Evolutionary conservation across 495 filamentous ascomycete species (phyloP), one percentile per base, ranked within the genome.

Genomic region (Xylaria flabelliformis): DNA sequence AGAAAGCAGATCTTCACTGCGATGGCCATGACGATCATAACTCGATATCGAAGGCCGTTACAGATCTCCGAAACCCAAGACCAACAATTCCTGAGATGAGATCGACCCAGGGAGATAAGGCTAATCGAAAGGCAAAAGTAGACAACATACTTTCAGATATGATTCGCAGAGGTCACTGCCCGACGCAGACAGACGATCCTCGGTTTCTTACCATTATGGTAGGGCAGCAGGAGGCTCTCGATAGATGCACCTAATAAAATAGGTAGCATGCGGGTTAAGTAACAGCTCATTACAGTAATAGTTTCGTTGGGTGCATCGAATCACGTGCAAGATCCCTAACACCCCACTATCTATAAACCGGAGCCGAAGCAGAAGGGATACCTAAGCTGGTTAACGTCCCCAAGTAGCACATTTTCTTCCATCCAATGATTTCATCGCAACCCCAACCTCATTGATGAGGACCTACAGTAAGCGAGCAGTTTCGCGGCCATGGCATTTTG

Each of bases 41-140:
- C 63, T 50, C 24, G 9, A 65, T 42, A 50, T n/a, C 61, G 63
- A 65, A 65, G 41, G 63, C 42, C 63, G 24, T 65, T 48, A 32
- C 42, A 9, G 24, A 50, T 19, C 63, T 46, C 42, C 63, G 41
- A 50, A 15, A 10, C 17, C 42, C 63, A 48, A 50, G 12, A 32
- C 42, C n/a, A n/a, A 50, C 24, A 65, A 34, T 65, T 65, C 13
- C 34, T 9, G 2, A 48, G 2, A 29, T 32, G 21, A 59, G 21
- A 65, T 48, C 63, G 6, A 12, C 41, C 42, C 24, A 34, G 26
- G 15, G 42, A 29, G 63, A 65, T 65, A 34, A 48, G 63, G 24
- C 63, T 65, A 48, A 65, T 50, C 24, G 39, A 15, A 65, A 48
- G 63, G 39, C 4, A 65, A 39, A 34, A 48, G 12, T 24, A 48